A percentile compares a stretch with the other conserved stretches of the same genome.
Conservation (phyloP, 2,329 filamentous ascomycete genomes). For the Arthrobotrys musiformis region DNA sequence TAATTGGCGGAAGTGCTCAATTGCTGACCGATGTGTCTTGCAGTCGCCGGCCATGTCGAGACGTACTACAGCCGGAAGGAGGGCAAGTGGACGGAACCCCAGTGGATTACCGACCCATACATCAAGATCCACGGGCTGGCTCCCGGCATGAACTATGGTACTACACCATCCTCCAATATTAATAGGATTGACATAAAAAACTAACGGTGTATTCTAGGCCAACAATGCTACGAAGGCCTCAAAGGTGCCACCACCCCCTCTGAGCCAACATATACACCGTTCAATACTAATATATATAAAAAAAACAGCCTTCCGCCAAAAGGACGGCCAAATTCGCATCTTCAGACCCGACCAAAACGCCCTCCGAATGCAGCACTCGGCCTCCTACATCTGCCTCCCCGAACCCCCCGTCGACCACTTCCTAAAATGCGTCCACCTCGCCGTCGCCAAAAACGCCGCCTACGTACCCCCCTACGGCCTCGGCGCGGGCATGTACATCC, state of each 20-base stretch:
- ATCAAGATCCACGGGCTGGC: constrained; percentile 94
- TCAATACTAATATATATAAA: neutral
- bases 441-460: constrained; percentile 86
- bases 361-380: constrained; percentile 82
- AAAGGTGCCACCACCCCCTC: constrained; percentile 66
- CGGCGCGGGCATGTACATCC: constrained; percentile 90
- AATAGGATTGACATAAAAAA: neutral
- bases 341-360: constrained; percentile 92
- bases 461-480: constrained; percentile 90
- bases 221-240: constrained; percentile 98
- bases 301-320: constrained; percentile 78
- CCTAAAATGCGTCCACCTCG: constrained; percentile 78
- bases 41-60: constrained; percentile 94
- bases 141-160: constrained; percentile 87
- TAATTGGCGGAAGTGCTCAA: constrained; percentile 14
- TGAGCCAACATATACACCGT: neutral
- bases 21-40: constrained; percentile 5
- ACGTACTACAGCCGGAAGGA: constrained; percentile 80
- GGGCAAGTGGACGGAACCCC: constrained; percentile 79
- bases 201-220: constrained; percentile 64
- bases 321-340: constrained; percentile 78
- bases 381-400: constrained; percentile 84
- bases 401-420: constrained; percentile 81
- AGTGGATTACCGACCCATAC: constrained; percentile 83
- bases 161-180: too few species aligned